Conservation (phyloP, 768 basidiomycete genomes). For the Tylopilus plumbeoviolaceoides region DNA sequence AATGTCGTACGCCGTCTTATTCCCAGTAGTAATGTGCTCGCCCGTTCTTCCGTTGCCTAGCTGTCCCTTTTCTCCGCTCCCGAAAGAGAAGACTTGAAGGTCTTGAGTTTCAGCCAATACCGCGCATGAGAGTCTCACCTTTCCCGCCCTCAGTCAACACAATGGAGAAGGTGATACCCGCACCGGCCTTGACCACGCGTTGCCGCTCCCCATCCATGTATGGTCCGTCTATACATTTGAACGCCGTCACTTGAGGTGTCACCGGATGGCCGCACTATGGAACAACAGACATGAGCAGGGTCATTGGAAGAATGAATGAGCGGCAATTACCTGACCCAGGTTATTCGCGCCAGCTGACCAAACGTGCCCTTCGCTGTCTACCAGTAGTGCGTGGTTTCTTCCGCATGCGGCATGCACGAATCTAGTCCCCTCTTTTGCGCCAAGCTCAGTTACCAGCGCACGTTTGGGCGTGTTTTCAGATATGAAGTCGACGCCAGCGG, state of each 20-base stretch:
- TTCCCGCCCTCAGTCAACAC: constrained; percentile 81
- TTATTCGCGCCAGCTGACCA: constrained; percentile 85
- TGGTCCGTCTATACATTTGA: constrained; percentile 60
- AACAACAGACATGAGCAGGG: background rate
- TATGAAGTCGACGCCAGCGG: constrained; percentile 49
- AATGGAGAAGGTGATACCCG: constrained; percentile 81
- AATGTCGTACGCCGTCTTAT: constrained; percentile 79
- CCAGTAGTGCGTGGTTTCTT: constrained; percentile 75
- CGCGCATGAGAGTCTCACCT: constrained; percentile 39
- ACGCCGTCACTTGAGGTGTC: constrained; percentile 60
- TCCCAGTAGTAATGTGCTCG: constrained; percentile 84
- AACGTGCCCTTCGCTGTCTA: constrained; percentile 74
- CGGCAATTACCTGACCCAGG: constrained; percentile 62
- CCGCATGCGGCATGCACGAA: constrained; percentile 86
- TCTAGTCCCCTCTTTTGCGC: constrained; percentile 50
- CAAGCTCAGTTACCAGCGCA: constrained; percentile 55
- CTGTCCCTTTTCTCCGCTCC: constrained; percentile 90
- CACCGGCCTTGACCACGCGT: constrained; percentile 66
- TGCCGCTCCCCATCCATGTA: constrained; percentile 57
- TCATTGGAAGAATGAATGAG: background rate
- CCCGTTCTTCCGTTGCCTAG: constrained; percentile 91
- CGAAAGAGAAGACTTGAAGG: constrained; percentile 74
- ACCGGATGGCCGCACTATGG: constrained; percentile 67
- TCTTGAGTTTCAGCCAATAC: constrained; percentile 1
- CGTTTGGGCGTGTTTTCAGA: constrained; percentile 73